A percentile compares a stretch with the other conserved stretches of the same genome.
phyloP scores from a whole-genome alignment of 1,284 basidiomycete genomes.

The Rugiboletus extremiorientalis region DNA sequence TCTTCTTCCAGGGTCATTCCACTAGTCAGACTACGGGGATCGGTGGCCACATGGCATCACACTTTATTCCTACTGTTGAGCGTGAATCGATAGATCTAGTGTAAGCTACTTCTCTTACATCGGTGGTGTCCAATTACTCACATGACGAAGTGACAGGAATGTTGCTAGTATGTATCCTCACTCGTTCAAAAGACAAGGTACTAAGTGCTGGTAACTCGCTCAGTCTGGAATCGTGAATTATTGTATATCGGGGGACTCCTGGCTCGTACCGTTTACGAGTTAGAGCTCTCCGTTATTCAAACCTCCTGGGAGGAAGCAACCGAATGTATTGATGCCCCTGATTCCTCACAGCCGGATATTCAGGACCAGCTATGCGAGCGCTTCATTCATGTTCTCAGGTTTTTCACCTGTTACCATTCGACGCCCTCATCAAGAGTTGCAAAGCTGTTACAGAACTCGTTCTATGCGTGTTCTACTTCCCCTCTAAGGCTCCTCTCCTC shows the following conservation, averaged over 20 bases:
- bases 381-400: slow-evolving; percentile 82
- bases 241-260: slow-evolving; percentile 84
- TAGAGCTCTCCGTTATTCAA: slow-evolving; percentile 69
- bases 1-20: slow-evolving; percentile 58
- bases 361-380: slow-evolving; percentile 56
- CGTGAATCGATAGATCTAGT: slow-evolving; percentile 89
- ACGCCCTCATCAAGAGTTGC: slow-evolving; percentile 90
- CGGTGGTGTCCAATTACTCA: not conserved
- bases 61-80: slow-evolving; percentile 97
- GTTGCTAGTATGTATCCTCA: slow-evolving; percentile 54
- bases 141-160: slow-evolving; percentile 54
- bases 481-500: slow-evolving; percentile 81
- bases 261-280: slow-evolving; percentile 83
- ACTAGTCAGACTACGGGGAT: slow-evolving; percentile 94
- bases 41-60: slow-evolving; percentile 87
- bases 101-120: slow-evolving; percentile 1
- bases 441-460: slow-evolving; percentile 73
- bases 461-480: slow-evolving; percentile 66
- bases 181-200: not conserved
- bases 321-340: slow-evolving; percentile 22
- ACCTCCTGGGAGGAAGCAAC: slow-evolving; percentile 55
- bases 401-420: slow-evolving; percentile 86
- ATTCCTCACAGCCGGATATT: slow-evolving; percentile 39
- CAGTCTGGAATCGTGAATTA: slow-evolving; percentile 84
- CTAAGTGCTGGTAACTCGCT: not conserved